Base-by-base conservation (phyloP, 2,329 filamentous ascomycete species). In the Claviceps humidiphila region DNA sequence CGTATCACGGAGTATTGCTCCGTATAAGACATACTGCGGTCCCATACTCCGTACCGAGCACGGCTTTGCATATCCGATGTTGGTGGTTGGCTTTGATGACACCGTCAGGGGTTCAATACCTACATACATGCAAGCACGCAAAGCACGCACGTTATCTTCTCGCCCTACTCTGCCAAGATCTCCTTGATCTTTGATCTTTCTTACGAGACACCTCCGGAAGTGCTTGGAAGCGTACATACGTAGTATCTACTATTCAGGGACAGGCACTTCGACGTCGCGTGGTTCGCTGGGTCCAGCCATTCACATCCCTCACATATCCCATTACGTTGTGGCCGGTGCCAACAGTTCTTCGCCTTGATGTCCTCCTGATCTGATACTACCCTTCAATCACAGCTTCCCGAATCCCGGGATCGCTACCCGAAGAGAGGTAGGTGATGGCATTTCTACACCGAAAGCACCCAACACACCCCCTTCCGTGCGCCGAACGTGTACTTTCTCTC, bases 281-380 rank as follows among this genome's bases (percentile, higher is more conserved):
- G 52, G 39, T 54, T 54, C 42, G 52, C 26, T 43, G 49, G 47
- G 26, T 50, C 50, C 50, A 47, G 50, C 52, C 52, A 51, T 53
- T 53, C 41, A 50, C 49, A 48, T n/a, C 44, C 44, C 41, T 40
- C 49, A 50, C 43, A 47, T 49, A 53, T 53, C 26, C 22, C 24
- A 37, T 47, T 51, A 11, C 49, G 46, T 39, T 41, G 47, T 54
- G 53, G 43, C 47, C 50, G 47, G 49, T 46, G 24, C 47, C 22
- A n/a, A 42, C 37, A 50, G 22, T 41, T 16, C 20, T 44, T 44
- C 14, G 30, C 44, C 30, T 50, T 43, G 42, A 44, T 43, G 30
- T 43, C 51, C 30, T 46, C 24, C n/a, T 47, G 39, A 42, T 24
- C 17, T 30, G 17, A 38, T 14, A 17, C 43, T n/a, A 26, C 52